Evolutionary conservation across 164 flowering plant species (phyloP), one percentile per base, ranked within the genome.

Genomic region (Sextonia rubra): DNA sequence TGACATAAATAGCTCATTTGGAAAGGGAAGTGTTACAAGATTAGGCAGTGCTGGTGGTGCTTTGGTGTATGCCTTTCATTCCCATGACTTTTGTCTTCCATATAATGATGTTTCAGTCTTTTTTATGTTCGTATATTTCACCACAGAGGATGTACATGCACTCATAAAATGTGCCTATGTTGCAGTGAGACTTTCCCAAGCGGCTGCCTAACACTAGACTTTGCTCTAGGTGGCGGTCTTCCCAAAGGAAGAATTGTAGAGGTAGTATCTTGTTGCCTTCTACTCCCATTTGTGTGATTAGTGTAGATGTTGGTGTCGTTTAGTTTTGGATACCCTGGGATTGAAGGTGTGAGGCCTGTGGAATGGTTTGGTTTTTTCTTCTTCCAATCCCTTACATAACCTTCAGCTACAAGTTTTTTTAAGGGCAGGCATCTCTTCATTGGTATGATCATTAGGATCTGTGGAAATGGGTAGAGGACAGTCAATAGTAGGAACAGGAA

Each of bases 11-110:
- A 88, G 70, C 73, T 90, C 99, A 20, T 95, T 93, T 83, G 99
- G 99, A 27, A 95, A 91, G 80, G 99, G 99, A 80, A 95, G 98
- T 73, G 98, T 95, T 60, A 95, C 98, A 44, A 89, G 99, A 85
- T 82, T 95, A 76, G 99, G 99, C 69, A 95, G 99, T 85, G 93
- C 93, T 64, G 99, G 99, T 71, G 99, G 98, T 78, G 98, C 99
- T 72, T 80, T 93, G 15, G 99, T 95, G 99, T 95, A 87, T 37
- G 96, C 73, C 65, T 17, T 71, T 72, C 69, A 69, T 72, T 32
- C 47, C 69, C 52, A 44, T 37, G 52, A 2, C 14, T 64, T 37
- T 60, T 64, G 17, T 71, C 47, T 47, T 77, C 70, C 29, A 37
- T 64, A 18, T 64, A 24, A 47, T 9, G 23, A 22, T 30, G 47